Evolutionary conservation across 2,329 filamentous ascomycete species (phyloP).

Genomic region (Aquanectria penicillioides): DNA sequence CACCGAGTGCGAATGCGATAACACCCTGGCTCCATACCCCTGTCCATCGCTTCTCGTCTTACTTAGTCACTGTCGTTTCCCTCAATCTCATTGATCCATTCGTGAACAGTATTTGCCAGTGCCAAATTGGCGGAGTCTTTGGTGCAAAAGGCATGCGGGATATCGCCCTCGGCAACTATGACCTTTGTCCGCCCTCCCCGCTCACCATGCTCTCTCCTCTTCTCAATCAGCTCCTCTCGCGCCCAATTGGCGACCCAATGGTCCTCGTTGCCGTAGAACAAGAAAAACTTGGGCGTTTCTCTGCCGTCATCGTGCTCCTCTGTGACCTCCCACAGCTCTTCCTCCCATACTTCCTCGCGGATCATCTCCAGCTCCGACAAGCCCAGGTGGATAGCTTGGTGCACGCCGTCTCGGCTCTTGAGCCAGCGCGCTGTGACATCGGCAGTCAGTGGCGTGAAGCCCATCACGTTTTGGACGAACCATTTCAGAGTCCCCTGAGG

Average conservation of each 20-base stretch:
- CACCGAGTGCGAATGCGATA: too few relatives aligned
- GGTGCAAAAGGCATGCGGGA: conserved; percentile 70
- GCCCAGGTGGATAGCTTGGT: conserved; percentile 68
- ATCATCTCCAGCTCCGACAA: conserved; percentile 70
- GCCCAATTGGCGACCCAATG: conserved; percentile 69
- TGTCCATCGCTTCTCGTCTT: too few relatives aligned
- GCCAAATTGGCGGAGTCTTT: conserved; percentile 41
- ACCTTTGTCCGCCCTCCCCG: conserved; percentile 56
- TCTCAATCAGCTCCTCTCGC: conserved; percentile 65
- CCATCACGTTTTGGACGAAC: conserved; percentile 54
- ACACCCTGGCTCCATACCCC: too few relatives aligned
- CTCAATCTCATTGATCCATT: conserved; percentile 45
- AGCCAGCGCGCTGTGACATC: conserved; percentile 64
- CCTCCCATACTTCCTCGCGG: conserved; percentile 66
- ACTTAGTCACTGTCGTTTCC: background rate
- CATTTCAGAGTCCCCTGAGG: conserved; percentile 53
- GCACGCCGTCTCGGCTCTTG: conserved; percentile 65
- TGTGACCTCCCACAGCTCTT: conserved; percentile 64
- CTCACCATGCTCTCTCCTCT: conserved; percentile 45
- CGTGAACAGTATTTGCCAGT: conserved; percentile 43
- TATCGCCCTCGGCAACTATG: conserved; percentile 63
- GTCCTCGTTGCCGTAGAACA: conserved; percentile 69
- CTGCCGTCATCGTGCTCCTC: conserved; percentile 27
- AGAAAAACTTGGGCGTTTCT: conserved; percentile 60
- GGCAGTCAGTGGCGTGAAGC: conserved; percentile 60